These are phyloP conservation scores for Anthracocystis setariae DNA, from an alignment of 1,284 basidiomycete genomes.

Conservation along the genomic window DNA sequence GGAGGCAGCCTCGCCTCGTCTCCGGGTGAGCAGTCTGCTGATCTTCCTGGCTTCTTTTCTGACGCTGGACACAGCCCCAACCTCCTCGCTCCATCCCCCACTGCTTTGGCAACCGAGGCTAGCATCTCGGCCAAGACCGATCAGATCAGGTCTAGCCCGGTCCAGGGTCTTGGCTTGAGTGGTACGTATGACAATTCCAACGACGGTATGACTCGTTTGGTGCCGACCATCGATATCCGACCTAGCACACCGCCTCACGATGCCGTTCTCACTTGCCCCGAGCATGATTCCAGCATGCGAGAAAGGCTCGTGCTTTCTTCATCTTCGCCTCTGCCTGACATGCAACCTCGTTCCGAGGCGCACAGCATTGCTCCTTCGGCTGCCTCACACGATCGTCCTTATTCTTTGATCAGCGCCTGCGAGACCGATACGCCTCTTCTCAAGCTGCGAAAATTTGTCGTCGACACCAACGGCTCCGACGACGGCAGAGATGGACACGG, in stretches of 20 bases:
- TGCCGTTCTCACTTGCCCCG: neutral
- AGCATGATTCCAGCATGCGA: neutral
- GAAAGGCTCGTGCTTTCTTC: slow-evolving; percentile 11
- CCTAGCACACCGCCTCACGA: slow-evolving; percentile 19
- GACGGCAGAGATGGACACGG: slow-evolving; percentile 19
- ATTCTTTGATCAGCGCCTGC: slow-evolving; percentile 46
- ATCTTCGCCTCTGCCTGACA: slow-evolving; percentile 2
- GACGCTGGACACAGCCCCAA: neutral
- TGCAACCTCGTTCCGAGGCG: slow-evolving; percentile 13
- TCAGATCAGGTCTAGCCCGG: neutral
- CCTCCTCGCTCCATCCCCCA: slow-evolving; percentile 1
- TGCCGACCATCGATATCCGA: slow-evolving; percentile 27
- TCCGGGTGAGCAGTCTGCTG: neutral
- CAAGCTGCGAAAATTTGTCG: slow-evolving; percentile 42
- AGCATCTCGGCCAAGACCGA: too few species aligned
- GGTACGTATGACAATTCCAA: slow-evolving; percentile 1
- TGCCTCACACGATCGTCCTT: slow-evolving; percentile 35
- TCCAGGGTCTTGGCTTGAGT: slow-evolving; percentile 17
- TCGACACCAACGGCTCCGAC: slow-evolving; percentile 36
- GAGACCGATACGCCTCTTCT: slow-evolving; percentile 48
- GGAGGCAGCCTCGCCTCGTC: slow-evolving; percentile 30
- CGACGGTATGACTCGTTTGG: neutral
- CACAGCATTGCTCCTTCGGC: slow-evolving; percentile 32
- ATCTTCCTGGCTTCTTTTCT: neutral
- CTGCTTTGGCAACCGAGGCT: neutral